These are phyloP conservation scores for Penicillium sp. DNA, from an alignment of 2,329 filamentous ascomycete species.

Conservation along the genomic window DNA sequence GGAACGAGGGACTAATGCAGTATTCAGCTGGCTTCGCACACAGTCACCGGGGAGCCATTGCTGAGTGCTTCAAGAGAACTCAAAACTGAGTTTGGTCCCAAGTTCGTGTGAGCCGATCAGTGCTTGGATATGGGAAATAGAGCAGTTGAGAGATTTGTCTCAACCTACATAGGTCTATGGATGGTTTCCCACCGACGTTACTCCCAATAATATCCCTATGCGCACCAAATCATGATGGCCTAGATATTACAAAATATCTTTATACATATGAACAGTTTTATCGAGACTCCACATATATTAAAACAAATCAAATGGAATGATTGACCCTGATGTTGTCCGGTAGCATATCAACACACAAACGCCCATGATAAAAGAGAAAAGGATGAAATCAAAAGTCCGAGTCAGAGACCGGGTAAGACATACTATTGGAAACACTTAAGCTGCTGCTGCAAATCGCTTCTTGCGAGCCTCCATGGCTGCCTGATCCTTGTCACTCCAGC, in stretches of 20 bases:
- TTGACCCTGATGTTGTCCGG: slow-evolving; percentile 17
- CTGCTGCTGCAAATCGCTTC: slow-evolving; percentile 45
- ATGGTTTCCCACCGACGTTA: not conserved
- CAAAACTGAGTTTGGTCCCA: not conserved
- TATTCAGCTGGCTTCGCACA: slow-evolving; percentile 26
- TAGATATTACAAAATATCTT: no score
- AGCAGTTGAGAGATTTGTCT: not conserved
- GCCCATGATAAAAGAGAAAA: slow-evolving; percentile 22
- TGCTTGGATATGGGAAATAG: not conserved
- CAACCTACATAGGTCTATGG: not conserved
- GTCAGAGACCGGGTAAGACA: not conserved
- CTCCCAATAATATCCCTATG: not conserved
- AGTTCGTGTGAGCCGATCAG: not conserved
- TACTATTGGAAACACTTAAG: slow-evolving; percentile 18
- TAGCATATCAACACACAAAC: slow-evolving; percentile 24
- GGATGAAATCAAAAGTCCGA: not conserved
- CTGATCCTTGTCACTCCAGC: slow-evolving; percentile 43
- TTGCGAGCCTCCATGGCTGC: slow-evolving; percentile 49
- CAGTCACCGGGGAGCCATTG: not conserved
- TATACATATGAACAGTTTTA: slow-evolving; percentile 1
- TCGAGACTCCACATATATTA: slow-evolving; percentile 5
- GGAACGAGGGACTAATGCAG: slow-evolving; percentile 34
- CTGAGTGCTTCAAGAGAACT: not conserved
- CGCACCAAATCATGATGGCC: no score
- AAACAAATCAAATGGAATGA: slow-evolving; percentile 18